Evolutionary conservation across 495 filamentous ascomycete species (phyloP), one percentile per base, ranked within the genome.

Genomic region (Aspergillus incahuasiensis): DNA sequence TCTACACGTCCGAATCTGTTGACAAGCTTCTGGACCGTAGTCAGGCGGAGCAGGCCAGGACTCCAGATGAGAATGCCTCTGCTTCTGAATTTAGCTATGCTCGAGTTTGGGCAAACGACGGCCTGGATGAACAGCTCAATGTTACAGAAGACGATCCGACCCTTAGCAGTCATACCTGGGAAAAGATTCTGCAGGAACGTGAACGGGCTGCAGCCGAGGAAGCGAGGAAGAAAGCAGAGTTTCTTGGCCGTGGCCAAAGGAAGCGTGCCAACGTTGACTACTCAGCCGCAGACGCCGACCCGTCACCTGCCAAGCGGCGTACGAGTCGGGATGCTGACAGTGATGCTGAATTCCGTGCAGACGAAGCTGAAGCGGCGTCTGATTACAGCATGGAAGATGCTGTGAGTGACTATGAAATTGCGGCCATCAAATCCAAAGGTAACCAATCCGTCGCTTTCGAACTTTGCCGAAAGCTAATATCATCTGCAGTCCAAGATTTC

Each of bases 21-120:
- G 90, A 97, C 47, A 90, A 86, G 55, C 79, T 99, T 6, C 78
- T 99, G 20, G 92, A 97, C 65, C 85, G 95, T 16, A 90, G 85
- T 52, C 83, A 87, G 46, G 79, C 86, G 8, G 92, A 96, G 64
- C 82, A 90, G 55, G 88, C 86, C 2, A 73, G 81, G 44, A 67
- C 79, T 5, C 67, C 69, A 9, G 75, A 76, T 9, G 75, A 82
- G 35, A 78, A 85, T 43, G 79, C 80, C 20, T 80, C 85, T 1
- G 86, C 89, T 59, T 86, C 84, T 3, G 85, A 91, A 45, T 98
- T 97, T 72, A 91, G 86, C 38, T 90, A 91, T 68, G 95, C 94
- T 46, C 82, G 91, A 19, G 87, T 98, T 3, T 98, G 94, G 94
- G 88, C 85, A 11, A 95, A 95, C 63, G 87, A 95, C 15, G 69